These are phyloP conservation scores for Termitomyces bulborhizus DNA, from an alignment of 768 basidiomycete species.

Conservation along the genomic window DNA sequence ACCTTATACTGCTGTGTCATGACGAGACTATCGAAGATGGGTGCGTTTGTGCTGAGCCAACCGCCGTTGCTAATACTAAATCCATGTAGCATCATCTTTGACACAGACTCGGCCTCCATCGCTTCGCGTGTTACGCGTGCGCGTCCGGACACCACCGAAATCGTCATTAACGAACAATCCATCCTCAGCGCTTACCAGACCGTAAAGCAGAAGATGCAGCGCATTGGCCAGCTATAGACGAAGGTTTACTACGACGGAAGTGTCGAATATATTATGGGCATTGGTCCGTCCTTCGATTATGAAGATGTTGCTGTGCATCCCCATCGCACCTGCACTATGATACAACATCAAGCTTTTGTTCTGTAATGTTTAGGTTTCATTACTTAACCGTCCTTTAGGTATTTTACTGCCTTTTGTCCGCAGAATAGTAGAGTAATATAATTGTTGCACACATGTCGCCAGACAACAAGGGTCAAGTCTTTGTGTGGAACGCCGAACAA, in stretches of 20 bases:
- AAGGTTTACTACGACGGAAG: neutral
- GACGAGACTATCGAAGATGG: constrained; percentile 99
- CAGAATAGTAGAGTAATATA: neutral
- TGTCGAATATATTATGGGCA: neutral
- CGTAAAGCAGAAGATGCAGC: constrained; percentile 77
- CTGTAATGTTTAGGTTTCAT: neutral
- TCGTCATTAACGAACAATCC: constrained; percentile 98
- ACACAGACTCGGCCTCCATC: constrained; percentile 94
- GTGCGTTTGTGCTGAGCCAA: constrained; percentile 36
- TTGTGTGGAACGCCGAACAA: too few relatives aligned
- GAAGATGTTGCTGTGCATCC: neutral
- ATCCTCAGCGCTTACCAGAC: constrained; percentile 90
- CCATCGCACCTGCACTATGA: neutral
- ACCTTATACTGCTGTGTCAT: constrained; percentile 84
- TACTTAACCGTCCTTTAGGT: neutral
- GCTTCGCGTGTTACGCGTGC: constrained; percentile 91
- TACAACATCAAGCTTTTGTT: neutral
- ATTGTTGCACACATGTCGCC: neutral
- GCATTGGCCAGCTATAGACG: constrained; percentile 66
- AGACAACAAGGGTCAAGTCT: too few relatives aligned
- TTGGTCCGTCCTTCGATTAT: neutral
- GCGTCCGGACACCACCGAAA: constrained; percentile 89
- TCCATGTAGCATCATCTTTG: constrained; percentile 77
- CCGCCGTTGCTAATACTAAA: neutral
- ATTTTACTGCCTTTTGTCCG: neutral